Conservation (phyloP, 768 basidiomycete genomes). For the Lactarius akahatsu region DNA sequence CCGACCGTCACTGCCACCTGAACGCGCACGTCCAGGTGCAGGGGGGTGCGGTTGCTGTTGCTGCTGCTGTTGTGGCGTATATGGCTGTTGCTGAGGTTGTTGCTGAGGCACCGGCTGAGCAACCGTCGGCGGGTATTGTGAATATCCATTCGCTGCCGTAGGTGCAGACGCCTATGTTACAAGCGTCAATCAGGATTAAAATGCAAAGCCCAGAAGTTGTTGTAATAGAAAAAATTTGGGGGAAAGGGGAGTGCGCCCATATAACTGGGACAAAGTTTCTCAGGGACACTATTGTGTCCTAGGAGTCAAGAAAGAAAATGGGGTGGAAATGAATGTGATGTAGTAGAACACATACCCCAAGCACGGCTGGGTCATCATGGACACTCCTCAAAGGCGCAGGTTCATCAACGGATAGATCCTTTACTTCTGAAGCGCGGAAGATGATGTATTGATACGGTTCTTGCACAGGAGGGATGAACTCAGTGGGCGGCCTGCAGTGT, state of each 20-base stretch:
- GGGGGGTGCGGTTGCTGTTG: constrained; percentile 16
- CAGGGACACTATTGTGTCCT: constrained; percentile 50
- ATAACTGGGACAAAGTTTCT: constrained; percentile 28
- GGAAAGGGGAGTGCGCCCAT: constrained; percentile 34
- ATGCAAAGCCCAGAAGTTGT: constrained; percentile 13
- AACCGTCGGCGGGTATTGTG: constrained; percentile 30
- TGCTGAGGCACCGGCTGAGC: constrained; percentile 31
- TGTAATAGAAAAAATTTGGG: constrained; percentile 54
- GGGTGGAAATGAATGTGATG: constrained; percentile 24
- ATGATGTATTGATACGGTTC: constrained; percentile 89
- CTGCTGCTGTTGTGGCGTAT: constrained; percentile 28
- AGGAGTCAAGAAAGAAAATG: constrained; percentile 32
- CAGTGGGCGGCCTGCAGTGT: constrained; percentile 55
- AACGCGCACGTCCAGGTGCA: constrained; percentile 11
- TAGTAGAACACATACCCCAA: constrained; percentile 55
- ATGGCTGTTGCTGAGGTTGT: constrained; percentile 31
- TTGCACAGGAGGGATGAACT: constrained; percentile 81
- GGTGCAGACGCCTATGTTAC: constrained; percentile 50
- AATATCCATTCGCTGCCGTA: constrained; percentile 33
- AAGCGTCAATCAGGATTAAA: constrained; percentile 20
- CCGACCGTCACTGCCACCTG: constrained; percentile 33
- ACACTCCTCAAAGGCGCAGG: constrained; percentile 56
- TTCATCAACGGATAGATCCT: constrained; percentile 84
- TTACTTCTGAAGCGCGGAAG: constrained; percentile 87
- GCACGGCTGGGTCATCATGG: constrained; percentile 81